A percentile compares a stretch with the other conserved stretches of the same genome.
Conservation (phyloP, 495 filamentous ascomycete genomes). For the Penicillium argentinense region DNA sequence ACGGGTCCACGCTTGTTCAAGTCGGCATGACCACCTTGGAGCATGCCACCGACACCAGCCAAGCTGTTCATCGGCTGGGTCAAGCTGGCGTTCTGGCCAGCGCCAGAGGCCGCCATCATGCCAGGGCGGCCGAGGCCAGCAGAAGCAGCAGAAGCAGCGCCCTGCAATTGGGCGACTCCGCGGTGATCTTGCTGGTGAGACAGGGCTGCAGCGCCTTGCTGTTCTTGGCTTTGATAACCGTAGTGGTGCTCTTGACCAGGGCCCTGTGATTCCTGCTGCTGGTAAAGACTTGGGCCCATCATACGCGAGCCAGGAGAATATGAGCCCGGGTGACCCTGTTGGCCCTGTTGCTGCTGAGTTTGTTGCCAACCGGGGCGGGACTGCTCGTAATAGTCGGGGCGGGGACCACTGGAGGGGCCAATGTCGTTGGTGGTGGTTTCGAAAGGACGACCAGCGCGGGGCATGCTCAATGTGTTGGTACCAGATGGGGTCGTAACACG, state of each 20-base stretch:
- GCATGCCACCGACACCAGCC: slow-evolving; percentile 46
- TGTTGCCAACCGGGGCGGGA: slow-evolving; percentile 50
- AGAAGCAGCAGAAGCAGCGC: slow-evolving; percentile 66
- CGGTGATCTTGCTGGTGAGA: slow-evolving; percentile 78
- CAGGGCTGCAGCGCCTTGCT: slow-evolving; percentile 51
- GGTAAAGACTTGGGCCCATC: slow-evolving; percentile 42
- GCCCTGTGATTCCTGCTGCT: slow-evolving; percentile 40
- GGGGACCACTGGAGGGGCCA: slow-evolving; percentile 35
- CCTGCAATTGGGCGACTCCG: slow-evolving; percentile 77
- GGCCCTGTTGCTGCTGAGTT: slow-evolving; percentile 35
- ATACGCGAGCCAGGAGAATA: slow-evolving; percentile 47
- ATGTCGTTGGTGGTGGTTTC: slow-evolving; percentile 40
- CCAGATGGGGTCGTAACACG: slow-evolving; percentile 96
- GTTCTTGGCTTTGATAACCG: slow-evolving; percentile 48
- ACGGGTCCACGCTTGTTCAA: slow-evolving; percentile 89
- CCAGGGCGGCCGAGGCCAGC: slow-evolving; percentile 42
- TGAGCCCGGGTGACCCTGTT: slow-evolving; percentile 39
- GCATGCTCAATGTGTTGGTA: slow-evolving; percentile 61
- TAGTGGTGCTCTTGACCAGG: slow-evolving; percentile 44
- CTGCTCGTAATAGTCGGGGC: slow-evolving; percentile 49
- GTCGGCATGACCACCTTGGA: slow-evolving; percentile 56
- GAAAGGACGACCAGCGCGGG: slow-evolving; percentile 49
- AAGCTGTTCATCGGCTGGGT: slow-evolving; percentile 48
- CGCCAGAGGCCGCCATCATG: slow-evolving; percentile 45
- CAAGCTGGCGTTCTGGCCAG: slow-evolving; percentile 46